Evolutionary conservation across 345 rosid species (phyloP).

Genomic region (Stellera chamaejasme): DNA sequence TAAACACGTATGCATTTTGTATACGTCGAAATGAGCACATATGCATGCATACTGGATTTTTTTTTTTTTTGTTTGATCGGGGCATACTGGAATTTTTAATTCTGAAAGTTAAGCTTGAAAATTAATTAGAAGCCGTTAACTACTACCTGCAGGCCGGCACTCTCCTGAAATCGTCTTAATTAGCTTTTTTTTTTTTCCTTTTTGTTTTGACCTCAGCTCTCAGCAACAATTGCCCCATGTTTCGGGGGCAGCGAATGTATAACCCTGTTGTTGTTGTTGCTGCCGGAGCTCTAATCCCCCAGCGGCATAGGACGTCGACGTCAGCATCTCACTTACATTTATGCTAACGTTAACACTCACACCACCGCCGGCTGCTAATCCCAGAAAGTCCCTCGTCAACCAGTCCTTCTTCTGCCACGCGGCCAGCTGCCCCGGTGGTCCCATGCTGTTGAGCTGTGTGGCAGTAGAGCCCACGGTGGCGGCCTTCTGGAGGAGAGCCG

Average conservation of each 20-base stretch:
- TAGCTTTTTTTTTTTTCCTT: slow-evolving; percentile 6
- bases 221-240: slow-evolving; percentile 33
- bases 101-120: too few species aligned
- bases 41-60: too few species aligned
- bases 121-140: background rate
- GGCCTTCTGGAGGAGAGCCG: slow-evolving; percentile 92
- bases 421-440: slow-evolving; percentile 16
- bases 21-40: too few species aligned
- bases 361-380: slow-evolving; percentile 35
- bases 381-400: slow-evolving; percentile 76
- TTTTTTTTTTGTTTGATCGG: too few species aligned
- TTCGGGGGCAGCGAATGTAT: slow-evolving; percentile 37
- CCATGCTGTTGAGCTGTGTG: slow-evolving; percentile 11
- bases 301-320: slow-evolving; percentile 15
- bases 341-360: slow-evolving; percentile 30
- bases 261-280: slow-evolving; percentile 37
- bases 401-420: slow-evolving; percentile 57
- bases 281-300: slow-evolving; percentile 43
- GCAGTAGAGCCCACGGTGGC: slow-evolving; percentile 37
- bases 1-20: too few species aligned
- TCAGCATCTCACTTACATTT: slow-evolving; percentile 33
- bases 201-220: background rate
- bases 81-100: too few species aligned
- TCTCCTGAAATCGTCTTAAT: background rate
- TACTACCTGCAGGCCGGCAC: background rate